Evolutionary conservation across 2,329 filamentous ascomycete genomes (phyloP), one percentile per base, ranked within the genome.

Genomic region (Cladosporium sp.): DNA sequence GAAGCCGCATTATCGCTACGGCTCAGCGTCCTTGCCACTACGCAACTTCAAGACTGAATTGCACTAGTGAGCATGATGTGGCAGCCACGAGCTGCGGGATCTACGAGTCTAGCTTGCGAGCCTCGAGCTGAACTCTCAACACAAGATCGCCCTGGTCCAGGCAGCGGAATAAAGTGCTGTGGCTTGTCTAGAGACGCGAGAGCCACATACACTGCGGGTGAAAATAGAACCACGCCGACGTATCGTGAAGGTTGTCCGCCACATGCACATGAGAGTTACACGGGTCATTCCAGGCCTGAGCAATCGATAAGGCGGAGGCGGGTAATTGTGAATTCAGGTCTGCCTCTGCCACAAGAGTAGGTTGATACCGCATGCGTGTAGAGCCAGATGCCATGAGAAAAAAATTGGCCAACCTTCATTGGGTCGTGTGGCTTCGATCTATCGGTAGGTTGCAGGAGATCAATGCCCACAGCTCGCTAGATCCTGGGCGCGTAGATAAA

Each of bases 381-480:
- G 5, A 46, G n/a, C n/a, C n/a, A 46, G 40, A 46, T 46, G 40
- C 40, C 40, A 46, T 44, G 52, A 55, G 10, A n/a, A 57, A 21
- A n/a, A 57, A 21, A 57, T 57, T 57, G 33, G 12, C n/a, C 55
- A 40, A 57, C 29, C 31, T 33, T 37, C 33, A 40, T 62, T 40
- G 31, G 21, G 60, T 21, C 14, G 23, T 35, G 60, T 62, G 60
- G 60, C 60, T 53, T 53, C 21, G 33, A 28, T n/a, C 60, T 62
- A 62, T 52, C 49, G 60, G 28, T n/a, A 28, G 23, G 28, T n/a
- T 37, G 60, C 60, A 62, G 60, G 5, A 53, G 31, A 53, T 55
- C 49, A 18, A 26, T 50, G 28, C 14, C 26, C 40, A 21, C 5
- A n/a, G 58, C 40, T 50, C 58, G 40, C 23, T 21, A 21, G 16